phyloP scores from a whole-genome alignment of 768 basidiomycete species.

The Leucocoprinus birnbaumii region DNA sequence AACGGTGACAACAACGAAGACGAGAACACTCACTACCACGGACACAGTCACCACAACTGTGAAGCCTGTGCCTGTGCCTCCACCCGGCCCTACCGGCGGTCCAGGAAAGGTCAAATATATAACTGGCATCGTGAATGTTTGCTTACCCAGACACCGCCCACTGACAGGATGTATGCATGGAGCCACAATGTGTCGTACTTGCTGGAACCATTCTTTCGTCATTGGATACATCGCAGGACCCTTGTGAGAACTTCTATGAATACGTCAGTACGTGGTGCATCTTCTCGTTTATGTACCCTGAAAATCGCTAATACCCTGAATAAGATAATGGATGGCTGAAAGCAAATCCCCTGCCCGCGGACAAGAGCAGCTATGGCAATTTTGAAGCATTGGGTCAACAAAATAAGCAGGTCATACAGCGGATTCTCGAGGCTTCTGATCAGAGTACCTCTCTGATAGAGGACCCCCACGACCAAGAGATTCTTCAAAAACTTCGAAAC shows the following conservation, averaged over 20 bases:
- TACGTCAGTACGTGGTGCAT: slow-evolving; percentile 74
- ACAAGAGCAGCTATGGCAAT: slow-evolving; percentile 69
- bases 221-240: slow-evolving; percentile 80
- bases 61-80: slow-evolving; percentile 40
- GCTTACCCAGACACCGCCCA: neutral
- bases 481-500: slow-evolving; percentile 62
- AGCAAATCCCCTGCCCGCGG: slow-evolving; percentile 81
- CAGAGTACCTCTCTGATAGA: slow-evolving; percentile 30
- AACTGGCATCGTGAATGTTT: neutral
- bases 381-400: slow-evolving; percentile 72
- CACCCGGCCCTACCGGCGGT: slow-evolving; percentile 44
- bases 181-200: slow-evolving; percentile 76
- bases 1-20: slow-evolving; percentile 22
- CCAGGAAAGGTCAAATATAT: slow-evolving; percentile 46
- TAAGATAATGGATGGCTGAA: slow-evolving; percentile 88
- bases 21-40: slow-evolving; percentile 23
- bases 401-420: slow-evolving; percentile 76
- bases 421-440: slow-evolving; percentile 49
- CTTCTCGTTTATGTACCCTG: neutral
- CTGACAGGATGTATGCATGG: slow-evolving; percentile 63
- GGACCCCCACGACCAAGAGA: slow-evolving; percentile 45
- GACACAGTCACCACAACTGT: slow-evolving; percentile 31
- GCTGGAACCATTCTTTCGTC: slow-evolving; percentile 80
- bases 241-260: slow-evolving; percentile 94
- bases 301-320: neutral